A percentile compares a stretch with the other conserved stretches of the same genome.
phyloP scores from a whole-genome alignment of 192 early-diverging fungal genomes.

The Coemansia sp. region DNA sequence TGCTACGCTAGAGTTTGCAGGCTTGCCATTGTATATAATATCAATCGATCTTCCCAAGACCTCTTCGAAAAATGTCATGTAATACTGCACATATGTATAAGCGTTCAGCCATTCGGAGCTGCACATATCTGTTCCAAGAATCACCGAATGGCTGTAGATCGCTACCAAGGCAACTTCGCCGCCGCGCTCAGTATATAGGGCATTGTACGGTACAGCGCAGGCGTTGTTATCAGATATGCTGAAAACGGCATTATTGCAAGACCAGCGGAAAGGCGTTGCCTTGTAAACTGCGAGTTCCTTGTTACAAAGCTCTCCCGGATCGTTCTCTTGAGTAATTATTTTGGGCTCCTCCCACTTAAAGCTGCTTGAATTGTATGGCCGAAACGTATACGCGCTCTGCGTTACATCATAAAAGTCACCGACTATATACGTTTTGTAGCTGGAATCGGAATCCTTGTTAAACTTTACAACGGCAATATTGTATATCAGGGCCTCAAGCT shows the following conservation, averaged over 20 bases:
- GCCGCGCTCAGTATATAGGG: not conserved
- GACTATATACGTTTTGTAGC: not conserved
- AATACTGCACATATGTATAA: not conserved
- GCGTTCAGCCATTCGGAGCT: not conserved
- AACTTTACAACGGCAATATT: constrained; percentile 2
- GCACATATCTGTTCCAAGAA: not conserved
- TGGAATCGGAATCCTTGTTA: not conserved
- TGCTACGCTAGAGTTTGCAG: not conserved
- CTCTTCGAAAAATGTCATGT: not conserved
- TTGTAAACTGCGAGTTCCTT: not conserved
- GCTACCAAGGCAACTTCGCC: not conserved
- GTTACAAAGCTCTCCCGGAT: not conserved
- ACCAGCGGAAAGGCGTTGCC: not conserved
- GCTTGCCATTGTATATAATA: not conserved
- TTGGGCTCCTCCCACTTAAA: not conserved
- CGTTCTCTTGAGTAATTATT: not conserved
- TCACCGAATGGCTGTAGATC: constrained; percentile 7
- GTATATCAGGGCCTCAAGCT: not conserved
- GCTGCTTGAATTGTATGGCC: not conserved
- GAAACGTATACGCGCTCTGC: not conserved
- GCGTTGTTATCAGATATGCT: not conserved
- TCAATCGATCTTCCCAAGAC: not conserved
- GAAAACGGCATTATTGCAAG: not conserved
- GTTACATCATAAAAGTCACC: not conserved
- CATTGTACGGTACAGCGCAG: constrained; percentile 2